These are phyloP conservation scores for Spergularia azorica DNA, from an alignment of 179 eudicot species.

Conservation along the genomic window DNA sequence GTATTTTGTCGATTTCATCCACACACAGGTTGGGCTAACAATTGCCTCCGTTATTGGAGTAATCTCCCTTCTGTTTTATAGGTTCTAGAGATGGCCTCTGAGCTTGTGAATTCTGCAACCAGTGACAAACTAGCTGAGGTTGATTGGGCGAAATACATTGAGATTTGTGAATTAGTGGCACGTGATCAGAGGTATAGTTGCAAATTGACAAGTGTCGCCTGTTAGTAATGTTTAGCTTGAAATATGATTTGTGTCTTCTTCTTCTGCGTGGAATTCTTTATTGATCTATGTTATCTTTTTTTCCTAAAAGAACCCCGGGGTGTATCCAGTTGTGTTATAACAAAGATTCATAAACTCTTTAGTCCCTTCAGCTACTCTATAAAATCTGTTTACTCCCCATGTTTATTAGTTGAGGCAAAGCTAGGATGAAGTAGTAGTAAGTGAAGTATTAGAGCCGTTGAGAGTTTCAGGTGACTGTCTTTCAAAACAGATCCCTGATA, in stretches of 20 bases:
- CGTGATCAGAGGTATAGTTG: conserved; percentile 64
- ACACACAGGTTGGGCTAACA: not conserved
- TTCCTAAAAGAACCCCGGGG: not conserved
- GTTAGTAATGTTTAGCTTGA: not conserved
- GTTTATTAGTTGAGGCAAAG: not conserved
- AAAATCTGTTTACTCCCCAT: not conserved
- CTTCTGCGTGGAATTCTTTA: not conserved
- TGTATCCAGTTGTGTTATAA: not conserved
- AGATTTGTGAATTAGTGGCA: conserved; percentile 84
- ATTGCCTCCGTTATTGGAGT: conserved; percentile 5
- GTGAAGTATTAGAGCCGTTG: not conserved
- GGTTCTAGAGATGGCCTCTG: conserved; percentile 41
- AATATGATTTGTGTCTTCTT: not conserved
- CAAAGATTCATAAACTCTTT: not conserved
- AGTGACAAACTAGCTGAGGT: conserved; percentile 79
- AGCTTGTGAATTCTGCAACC: conserved; percentile 75
- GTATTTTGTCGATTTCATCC: not conserved
- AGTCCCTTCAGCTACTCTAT: not conserved
- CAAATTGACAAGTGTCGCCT: not conserved
- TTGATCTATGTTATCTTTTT: not conserved
- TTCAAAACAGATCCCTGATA: not conserved
- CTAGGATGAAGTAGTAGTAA: not conserved
- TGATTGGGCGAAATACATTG: conserved; percentile 86
- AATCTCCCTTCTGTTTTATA: conserved; percentile 18
- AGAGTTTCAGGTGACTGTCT: not conserved